These are phyloP conservation scores for Antrodiella citrinella DNA, from an alignment of 768 basidiomycete species.

Conservation along the genomic window DNA sequence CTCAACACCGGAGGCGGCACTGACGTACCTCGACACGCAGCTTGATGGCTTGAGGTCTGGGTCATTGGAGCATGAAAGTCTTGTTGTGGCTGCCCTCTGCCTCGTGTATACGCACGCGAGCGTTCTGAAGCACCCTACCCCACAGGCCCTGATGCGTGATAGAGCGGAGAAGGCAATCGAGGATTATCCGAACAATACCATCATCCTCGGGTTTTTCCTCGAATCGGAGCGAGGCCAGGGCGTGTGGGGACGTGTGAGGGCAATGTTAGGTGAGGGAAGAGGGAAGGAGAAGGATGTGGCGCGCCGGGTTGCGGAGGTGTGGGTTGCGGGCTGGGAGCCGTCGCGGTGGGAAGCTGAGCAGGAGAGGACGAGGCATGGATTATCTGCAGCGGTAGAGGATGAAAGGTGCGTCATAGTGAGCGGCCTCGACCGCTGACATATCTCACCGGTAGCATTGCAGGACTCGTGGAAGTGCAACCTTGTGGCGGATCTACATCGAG, in stretches of 20 bases:
- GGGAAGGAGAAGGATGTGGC: conserved; percentile 45
- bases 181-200: conserved; percentile 60
- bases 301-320: conserved; percentile 59
- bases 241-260: conserved; percentile 66
- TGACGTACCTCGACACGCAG: conserved; percentile 29
- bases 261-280: conserved; percentile 41
- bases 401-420: conserved; percentile 44
- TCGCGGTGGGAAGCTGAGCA: conserved; percentile 63
- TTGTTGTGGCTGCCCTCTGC: conserved; percentile 45
- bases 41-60: conserved; percentile 17
- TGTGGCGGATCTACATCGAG: conserved; percentile 73
- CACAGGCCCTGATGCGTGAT: conserved; percentile 50
- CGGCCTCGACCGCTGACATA: background rate
- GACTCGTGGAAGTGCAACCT: conserved; percentile 52
- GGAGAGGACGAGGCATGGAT: conserved; percentile 60
- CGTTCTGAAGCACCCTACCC: conserved; percentile 46
- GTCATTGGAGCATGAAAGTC: conserved; percentile 38
- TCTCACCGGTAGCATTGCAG: conserved; percentile 26
- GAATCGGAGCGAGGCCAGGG: conserved; percentile 73
- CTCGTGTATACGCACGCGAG: conserved; percentile 55
- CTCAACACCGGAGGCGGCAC: conserved; percentile 32
- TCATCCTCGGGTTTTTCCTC: conserved; percentile 64
- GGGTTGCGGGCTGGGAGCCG: conserved; percentile 75
- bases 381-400: conserved; percentile 53
- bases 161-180: conserved; percentile 47